A percentile compares a stretch with the other conserved stretches of the same genome.
phyloP scores from a whole-genome alignment of 2,329 filamentous ascomycete species.

The Pseudofabraea citricarpa region DNA sequence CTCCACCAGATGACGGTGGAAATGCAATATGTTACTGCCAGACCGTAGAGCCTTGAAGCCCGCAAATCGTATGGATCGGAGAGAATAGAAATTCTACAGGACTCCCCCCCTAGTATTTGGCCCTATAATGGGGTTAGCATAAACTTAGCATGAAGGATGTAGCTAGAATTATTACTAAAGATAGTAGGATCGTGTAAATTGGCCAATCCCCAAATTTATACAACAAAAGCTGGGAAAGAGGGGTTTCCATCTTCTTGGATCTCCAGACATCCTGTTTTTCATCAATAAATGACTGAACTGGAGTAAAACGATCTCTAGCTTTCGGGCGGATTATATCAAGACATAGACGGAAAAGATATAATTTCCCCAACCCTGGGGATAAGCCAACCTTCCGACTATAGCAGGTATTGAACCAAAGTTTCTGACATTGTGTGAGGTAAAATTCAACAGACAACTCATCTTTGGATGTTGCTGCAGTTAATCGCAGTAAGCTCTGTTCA shows the following conservation, averaged over 20 bases:
- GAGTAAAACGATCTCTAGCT: too few relatives aligned
- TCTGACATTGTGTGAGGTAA: not conserved
- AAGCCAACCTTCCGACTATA: not conserved
- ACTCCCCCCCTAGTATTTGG: not conserved
- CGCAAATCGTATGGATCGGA: not conserved
- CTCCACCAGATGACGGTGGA: not conserved
- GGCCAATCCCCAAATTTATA: constrained; percentile 1
- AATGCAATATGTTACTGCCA: not conserved
- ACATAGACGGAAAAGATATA: not conserved
- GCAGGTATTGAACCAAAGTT: not conserved
- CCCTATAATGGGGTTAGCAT: not conserved
- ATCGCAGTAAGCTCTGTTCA: not conserved
- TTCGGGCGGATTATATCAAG: not conserved
- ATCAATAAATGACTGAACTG: not conserved
- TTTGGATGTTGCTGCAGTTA: not conserved
- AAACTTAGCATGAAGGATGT: too few relatives aligned
- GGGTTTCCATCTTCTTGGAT: not conserved
- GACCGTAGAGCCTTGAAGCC: not conserved
- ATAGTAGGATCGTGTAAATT: not conserved
- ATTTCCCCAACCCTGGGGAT: not conserved
- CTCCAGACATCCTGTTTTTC: not conserved
- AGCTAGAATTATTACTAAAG: not conserved
- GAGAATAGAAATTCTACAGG: not conserved
- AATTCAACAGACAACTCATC: not conserved
- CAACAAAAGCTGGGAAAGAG: not conserved